Conservation (phyloP, 169 alveolate species). For the Plasmodium knowlesi region DNA sequence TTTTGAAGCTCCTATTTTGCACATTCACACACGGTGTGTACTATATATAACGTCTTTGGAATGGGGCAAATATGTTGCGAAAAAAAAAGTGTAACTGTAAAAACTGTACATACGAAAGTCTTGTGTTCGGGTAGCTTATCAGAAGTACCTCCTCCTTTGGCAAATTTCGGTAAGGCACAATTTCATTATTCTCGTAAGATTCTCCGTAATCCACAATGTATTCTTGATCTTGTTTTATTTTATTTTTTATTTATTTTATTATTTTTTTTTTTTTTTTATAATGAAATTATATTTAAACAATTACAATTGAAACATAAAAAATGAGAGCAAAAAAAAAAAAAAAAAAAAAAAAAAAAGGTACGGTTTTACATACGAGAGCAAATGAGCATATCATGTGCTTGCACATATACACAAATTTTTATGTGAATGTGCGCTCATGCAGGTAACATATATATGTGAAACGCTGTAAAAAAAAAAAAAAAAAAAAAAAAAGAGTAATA, state of each 20-base stretch:
- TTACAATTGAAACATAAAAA: constrained; percentile 41
- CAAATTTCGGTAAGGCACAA: background rate
- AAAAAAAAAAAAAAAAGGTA: background rate
- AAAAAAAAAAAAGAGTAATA: background rate
- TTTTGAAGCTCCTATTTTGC: background rate
- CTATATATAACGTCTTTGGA: background rate
- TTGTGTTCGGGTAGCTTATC: background rate
- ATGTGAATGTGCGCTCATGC: background rate
- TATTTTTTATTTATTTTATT: background rate
- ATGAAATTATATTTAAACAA: constrained; percentile 18
- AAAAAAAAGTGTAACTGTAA: background rate
- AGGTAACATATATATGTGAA: background rate
- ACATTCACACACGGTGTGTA: background rate
- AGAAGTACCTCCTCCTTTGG: background rate
- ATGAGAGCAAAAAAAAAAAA: background rate
- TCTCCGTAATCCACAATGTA: background rate
- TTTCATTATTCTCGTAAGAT: constrained; percentile 13
- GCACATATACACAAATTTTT: background rate
- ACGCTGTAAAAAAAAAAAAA: background rate
- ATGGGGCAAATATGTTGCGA: background rate
- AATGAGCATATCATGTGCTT: background rate
- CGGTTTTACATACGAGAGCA: background rate
- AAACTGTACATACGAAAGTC: background rate
- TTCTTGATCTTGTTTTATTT: background rate
- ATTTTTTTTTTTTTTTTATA: constrained; percentile 9